Percentiles rank a stretch among this genome's conserved stretches.
Evolutionary conservation across 768 basidiomycete species (phyloP).

Genomic region (Leccinum disarticulatum): DNA sequence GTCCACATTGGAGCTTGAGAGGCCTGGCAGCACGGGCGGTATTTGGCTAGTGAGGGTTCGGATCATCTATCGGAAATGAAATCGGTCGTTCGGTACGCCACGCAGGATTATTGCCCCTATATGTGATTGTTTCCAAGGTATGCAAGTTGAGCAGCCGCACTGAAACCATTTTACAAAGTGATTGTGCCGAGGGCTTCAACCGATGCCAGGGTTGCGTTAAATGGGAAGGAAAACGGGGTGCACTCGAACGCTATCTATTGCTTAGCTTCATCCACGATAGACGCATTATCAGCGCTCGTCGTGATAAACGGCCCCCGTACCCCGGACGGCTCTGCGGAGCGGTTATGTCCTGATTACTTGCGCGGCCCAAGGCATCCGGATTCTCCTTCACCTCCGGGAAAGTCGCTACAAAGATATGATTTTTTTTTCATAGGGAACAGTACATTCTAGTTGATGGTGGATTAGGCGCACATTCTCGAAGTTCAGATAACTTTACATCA

Average conservation of each 20-base stretch:
- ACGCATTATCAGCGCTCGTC: constrained; percentile 9
- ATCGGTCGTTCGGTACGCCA: neutral
- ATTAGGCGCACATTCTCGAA: neutral
- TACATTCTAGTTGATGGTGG: neutral
- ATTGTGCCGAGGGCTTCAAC: neutral
- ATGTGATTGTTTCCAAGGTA: neutral
- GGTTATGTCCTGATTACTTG: constrained; percentile 37
- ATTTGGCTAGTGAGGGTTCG: no score
- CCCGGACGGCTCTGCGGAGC: constrained; percentile 43
- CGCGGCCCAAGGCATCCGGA: constrained; percentile 42
- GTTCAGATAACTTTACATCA: neutral
- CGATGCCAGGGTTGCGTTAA: neutral
- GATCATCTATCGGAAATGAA: neutral
- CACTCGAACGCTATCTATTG: constrained; percentile 27
- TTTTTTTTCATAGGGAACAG: neutral
- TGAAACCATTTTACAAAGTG: neutral
- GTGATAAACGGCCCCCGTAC: constrained; percentile 38
- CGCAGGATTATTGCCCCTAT: neutral
- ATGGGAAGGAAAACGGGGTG: no score
- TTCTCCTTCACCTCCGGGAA: constrained; percentile 54
- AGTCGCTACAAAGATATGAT: constrained; percentile 38
- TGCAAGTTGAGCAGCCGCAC: neutral
- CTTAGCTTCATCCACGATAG: constrained; percentile 25
- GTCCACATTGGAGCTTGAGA: neutral
- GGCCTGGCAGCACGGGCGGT: neutral